Base-by-base conservation (phyloP, 2,329 filamentous ascomycete genomes). In the Venturia pyrina region DNA sequence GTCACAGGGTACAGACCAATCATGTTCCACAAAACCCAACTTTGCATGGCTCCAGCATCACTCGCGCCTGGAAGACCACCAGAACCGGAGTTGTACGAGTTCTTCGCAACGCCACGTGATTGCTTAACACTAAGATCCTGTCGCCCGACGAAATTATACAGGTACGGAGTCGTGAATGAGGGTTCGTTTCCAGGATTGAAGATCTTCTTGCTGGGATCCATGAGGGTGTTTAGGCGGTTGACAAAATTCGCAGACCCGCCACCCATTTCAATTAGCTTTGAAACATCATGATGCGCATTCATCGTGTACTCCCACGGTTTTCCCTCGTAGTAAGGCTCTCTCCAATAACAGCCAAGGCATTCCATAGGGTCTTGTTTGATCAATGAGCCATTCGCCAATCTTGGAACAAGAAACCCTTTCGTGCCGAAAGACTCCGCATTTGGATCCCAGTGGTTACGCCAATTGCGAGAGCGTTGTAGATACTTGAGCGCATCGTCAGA, bases 31-130 rank as follows among this genome's bases (percentile, higher is more conserved):
- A 89, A 75, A 2, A 88, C 74, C 84, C 86, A 89, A 8, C 83
- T 85, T 72, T 90, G 86, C 87, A 90, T 89, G 17, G 88, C 86
- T 7, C 88, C 88, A 1, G 86, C 87, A 72, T 90, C 88, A 57
- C 83, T 86, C 73, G 90, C 90, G 0, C 88, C 88, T 0, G 88
- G 88, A 0, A 90, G 78, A 0, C 88, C 88, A 8, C 71, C 71
- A 0, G 79, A 77, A 0, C 81, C 82, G 1, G 82, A 78, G 62
- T 77, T 78, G 75, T 89, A 89, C 75, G 84, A 85, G 17, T 77
- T 75, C 69, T 85, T 83, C 40, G 86, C 86, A 59, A 87, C 78
- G 65, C 77, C 77, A 62, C 88, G 83, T 57, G 83, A 84, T 68
- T 82, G 81, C 66, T 81, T 72, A 21, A 89, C 86, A 3, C 81